These are phyloP conservation scores for Prunus mira DNA, from an alignment of 306 rosid genomes.

Conservation along the genomic window DNA sequence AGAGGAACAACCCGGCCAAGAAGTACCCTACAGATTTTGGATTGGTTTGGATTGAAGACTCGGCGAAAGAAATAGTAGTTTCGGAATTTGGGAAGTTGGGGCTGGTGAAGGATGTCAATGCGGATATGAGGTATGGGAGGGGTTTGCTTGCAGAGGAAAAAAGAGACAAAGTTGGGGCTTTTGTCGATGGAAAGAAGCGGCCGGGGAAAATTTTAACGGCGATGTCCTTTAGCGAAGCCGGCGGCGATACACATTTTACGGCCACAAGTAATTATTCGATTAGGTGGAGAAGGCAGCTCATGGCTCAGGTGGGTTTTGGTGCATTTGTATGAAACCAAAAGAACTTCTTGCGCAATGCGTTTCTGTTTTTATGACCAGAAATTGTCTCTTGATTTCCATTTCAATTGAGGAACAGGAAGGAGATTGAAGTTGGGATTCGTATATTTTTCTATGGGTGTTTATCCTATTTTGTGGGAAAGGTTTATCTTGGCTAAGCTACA, in stretches of 20 bases:
- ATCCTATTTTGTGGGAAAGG: neutral
- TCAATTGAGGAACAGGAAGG: neutral
- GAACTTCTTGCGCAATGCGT: too few relatives aligned
- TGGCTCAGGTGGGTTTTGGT: slow-evolving; percentile 50
- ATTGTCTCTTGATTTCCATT: too few relatives aligned
- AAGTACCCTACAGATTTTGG: slow-evolving; percentile 85
- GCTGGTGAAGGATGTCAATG: slow-evolving; percentile 73
- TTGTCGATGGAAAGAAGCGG: slow-evolving; percentile 68
- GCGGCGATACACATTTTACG: slow-evolving; percentile 17
- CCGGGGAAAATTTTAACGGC: slow-evolving; percentile 87
- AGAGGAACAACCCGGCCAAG: slow-evolving; percentile 71
- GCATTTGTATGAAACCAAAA: neutral
- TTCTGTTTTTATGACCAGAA: too few relatives aligned
- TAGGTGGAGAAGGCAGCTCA: slow-evolving; percentile 59
- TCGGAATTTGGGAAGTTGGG: slow-evolving; percentile 50
- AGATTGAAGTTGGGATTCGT: neutral
- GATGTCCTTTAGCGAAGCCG: slow-evolving; percentile 78
- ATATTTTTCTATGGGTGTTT: neutral
- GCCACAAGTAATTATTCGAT: slow-evolving; percentile 36
- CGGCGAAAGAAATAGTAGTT: slow-evolving; percentile 31
- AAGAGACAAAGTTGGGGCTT: slow-evolving; percentile 47
- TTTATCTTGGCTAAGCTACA: neutral
- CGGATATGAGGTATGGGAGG: slow-evolving; percentile 63
- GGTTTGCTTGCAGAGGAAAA: slow-evolving; percentile 41
- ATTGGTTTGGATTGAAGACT: slow-evolving; percentile 59